Base-by-base conservation (phyloP, 306 rosid species). In the Lotus japonicus region DNA sequence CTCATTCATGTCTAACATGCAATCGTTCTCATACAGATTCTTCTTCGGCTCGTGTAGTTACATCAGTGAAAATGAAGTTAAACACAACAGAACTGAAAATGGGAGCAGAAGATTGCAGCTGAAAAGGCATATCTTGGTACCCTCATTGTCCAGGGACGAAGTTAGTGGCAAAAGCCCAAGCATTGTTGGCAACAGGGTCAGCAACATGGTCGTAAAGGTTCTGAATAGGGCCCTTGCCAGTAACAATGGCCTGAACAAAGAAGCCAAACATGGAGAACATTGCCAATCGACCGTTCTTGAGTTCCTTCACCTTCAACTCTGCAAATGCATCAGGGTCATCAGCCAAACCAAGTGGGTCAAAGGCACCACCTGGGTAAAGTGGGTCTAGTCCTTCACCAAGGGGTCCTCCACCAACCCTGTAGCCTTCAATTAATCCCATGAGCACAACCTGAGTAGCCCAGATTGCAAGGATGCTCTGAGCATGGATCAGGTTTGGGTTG, bases 371-470 rank as follows among this genome's bases (percentile, higher is more conserved):
- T 0, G 98, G 97, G 89, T 94, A 94, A 63, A 94, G 55, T 42
- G 98, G 97, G 84, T 94, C 98, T 1, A 94, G 83, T 18, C 97
- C 98, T 73, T 94, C 97, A 9, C 98, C 98, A 33, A 94, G 98
- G 2, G 98, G 98, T 35, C 96, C 98, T 43, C 98, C 98, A 10
- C 98, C 97, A 70, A 94, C 74, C 11, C 98, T 76, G 90, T 94
- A 94, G 0, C 98, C 96, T 76, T 94, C 97, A 13, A 94, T 75
- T 8, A 94, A 86, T 2, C 98, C 96, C 98, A 94, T 94, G 5
- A 94, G 87, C 72, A 94, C 97, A 78, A 94, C 98, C 82, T 94
- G 98, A 26, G 6, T 9, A 9, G 96, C 95, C 98, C 96, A 94
- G 81, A 94, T 94, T 10, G 97, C 98, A 15, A 94, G 84, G 64